Base-by-base conservation (phyloP, 2,329 filamentous ascomycete genomes). In the Lasiodiplodia citricola region DNA sequence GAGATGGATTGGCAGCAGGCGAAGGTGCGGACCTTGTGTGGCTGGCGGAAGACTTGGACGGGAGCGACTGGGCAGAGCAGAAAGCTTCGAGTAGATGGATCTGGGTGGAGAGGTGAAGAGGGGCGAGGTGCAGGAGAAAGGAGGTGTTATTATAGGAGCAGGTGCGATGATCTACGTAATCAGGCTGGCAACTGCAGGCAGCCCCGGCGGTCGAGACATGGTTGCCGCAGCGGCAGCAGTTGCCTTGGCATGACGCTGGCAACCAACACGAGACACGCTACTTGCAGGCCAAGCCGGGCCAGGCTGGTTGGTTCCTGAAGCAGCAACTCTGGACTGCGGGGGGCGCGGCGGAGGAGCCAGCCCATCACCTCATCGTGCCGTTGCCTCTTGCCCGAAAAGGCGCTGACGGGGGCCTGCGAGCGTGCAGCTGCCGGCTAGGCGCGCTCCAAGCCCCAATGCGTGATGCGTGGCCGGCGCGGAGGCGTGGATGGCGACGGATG, bases 261-360 rank as follows among this genome's bases (percentile, higher is more conserved):
- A 52, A 28, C 60, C 47, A 52, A 64, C 47, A 64, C 60, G 60
- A 64, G 60, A 52, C 60, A 21, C 60, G 60, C 60, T 64, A 64
- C 18, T 8, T 13, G 25, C 13, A 10, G 23, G 58, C 58, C 58
- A 51, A 38, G 60, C 60, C 60, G 60, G 60, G 28, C 60, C 60
- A 47, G 60, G 28, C 51, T 47, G 47, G 60, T 21, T 64, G 60
- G 60, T 64, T 64, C 60, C 60, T 64, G 60, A 37, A 47, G 18
- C 44, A 16, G 31, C 47, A 38, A 47, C 47, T 16, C 28, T 31
- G 51, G 51, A 52, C 60, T 52, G 31, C 44, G 44, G 44, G 44
- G 44, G 18, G 3, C 44, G 37, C 18, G 51, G 60, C 60, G 47
- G 60, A 50, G 60, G 21, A 64, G 11, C 21, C 11, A 25, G 56